A percentile compares a stretch with the other conserved stretches of the same genome.
Conservation (phyloP, 2,329 filamentous ascomycete species). For the Colletotrichum tanaceti region DNA sequence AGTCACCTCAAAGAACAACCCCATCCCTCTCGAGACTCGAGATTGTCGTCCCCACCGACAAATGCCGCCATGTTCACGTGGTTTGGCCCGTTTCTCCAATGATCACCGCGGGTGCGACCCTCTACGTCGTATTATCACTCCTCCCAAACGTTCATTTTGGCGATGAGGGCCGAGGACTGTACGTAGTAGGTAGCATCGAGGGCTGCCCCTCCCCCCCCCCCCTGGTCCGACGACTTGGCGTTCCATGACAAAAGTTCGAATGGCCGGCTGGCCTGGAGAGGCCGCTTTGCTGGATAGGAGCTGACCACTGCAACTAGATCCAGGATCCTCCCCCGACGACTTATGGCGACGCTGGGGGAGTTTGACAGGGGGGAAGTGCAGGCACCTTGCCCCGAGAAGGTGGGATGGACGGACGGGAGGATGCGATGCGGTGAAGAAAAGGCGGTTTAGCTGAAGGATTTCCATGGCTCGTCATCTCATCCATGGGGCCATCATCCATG, state of each 20-base stretch:
- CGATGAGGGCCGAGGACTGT: constrained; percentile 18
- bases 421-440: constrained; percentile 32
- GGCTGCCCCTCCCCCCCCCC: too few species aligned
- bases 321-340: neutral
- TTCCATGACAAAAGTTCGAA: too few species aligned
- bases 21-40: neutral
- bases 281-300: neutral
- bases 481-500: neutral
- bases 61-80: constrained; percentile 12
- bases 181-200: too few species aligned
- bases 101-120: neutral
- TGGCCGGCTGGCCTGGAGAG: too few species aligned
- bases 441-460: neutral
- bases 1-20: neutral
- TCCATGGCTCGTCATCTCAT: neutral
- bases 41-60: constrained; percentile 10
- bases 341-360: neutral
- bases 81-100: constrained; percentile 7
- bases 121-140: too few species aligned
- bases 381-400: constrained; percentile 9
- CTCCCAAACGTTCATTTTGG: neutral
- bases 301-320: constrained; percentile 8
- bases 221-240: constrained; percentile 20
- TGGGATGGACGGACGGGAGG: constrained; percentile 25
- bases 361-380: too few species aligned